Conservation (phyloP, 176 grass and related monocot species). For the Pontederia paniculata region DNA sequence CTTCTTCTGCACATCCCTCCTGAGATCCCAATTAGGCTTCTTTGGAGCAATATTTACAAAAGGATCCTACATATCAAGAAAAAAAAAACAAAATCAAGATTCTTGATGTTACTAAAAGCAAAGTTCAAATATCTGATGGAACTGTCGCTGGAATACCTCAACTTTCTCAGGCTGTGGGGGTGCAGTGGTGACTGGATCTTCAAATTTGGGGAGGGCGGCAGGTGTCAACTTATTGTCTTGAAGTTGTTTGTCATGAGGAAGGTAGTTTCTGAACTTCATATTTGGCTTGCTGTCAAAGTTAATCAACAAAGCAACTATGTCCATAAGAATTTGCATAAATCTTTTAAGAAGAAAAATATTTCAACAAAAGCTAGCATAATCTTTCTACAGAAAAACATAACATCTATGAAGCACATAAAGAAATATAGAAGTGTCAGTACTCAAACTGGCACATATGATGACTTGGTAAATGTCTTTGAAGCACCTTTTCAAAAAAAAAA, state of each 20-base stretch:
- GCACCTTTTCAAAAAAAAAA: no score
- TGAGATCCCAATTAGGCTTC: slow-evolving; percentile 95
- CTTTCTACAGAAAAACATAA: background rate
- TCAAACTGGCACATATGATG: no score
- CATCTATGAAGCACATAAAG: background rate
- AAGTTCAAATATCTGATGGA: background rate
- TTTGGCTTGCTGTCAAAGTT: slow-evolving; percentile 32
- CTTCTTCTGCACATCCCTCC: slow-evolving; percentile 80
- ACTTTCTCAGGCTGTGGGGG: slow-evolving; percentile 37
- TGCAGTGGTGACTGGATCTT: slow-evolving; percentile 59
- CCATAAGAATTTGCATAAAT: background rate
- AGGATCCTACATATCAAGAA: slow-evolving; percentile 41
- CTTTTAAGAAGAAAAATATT: background rate
- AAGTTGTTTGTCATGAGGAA: slow-evolving; percentile 89
- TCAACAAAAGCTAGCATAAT: background rate
- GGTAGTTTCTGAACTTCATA: slow-evolving; percentile 98
- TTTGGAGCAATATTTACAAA: slow-evolving; percentile 94
- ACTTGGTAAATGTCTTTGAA: no score
- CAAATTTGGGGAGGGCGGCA: slow-evolving; percentile 63
- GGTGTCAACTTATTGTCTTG: slow-evolving; percentile 71
- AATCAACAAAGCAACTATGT: background rate
- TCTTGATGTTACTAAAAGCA: background rate
- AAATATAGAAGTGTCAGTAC: no score
- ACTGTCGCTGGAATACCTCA: slow-evolving; percentile 29
- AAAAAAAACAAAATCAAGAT: slow-evolving; percentile 1